Evolutionary conservation across 495 filamentous ascomycete species (phyloP).

Genomic region (Neurospora sp.): DNA sequence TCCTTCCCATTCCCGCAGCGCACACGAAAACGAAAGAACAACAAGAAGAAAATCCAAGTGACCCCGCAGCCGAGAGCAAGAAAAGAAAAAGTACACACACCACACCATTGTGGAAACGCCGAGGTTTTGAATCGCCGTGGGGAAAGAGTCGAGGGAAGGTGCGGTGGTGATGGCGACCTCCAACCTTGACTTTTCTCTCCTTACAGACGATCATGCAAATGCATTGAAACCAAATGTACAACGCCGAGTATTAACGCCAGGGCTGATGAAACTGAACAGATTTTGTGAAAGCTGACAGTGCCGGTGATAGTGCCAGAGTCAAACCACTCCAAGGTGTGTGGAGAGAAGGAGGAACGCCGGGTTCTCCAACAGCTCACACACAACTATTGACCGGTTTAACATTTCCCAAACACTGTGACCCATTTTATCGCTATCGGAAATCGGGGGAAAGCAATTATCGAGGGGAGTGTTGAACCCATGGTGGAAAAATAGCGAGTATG

Average conservation of each 20-base stretch:
- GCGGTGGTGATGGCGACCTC: no score
- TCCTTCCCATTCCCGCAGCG: neutral
- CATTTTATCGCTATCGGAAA: neutral
- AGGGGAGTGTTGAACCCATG: neutral
- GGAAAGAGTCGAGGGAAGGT: neutral
- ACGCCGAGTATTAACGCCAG: neutral
- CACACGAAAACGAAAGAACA: neutral
- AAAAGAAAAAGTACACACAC: neutral
- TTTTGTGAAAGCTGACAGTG: neutral
- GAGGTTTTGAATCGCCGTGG: neutral
- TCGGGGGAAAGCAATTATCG: neutral
- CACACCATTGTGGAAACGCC: neutral
- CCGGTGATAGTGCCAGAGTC: neutral
- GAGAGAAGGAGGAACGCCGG: neutral
- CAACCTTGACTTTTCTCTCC: neutral
- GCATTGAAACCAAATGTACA: neutral
- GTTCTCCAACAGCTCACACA: neutral
- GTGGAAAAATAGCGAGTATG: neutral
- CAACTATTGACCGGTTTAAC: neutral
- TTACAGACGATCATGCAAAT: neutral
- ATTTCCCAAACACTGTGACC: neutral
- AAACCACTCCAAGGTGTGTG: neutral
- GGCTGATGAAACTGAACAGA: neutral
- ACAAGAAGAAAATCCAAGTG: neutral
- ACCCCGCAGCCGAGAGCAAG: neutral